phyloP scores from a whole-genome alignment of 2,329 filamentous ascomycete species.

The Emmonsiellopsis sp. region DNA sequence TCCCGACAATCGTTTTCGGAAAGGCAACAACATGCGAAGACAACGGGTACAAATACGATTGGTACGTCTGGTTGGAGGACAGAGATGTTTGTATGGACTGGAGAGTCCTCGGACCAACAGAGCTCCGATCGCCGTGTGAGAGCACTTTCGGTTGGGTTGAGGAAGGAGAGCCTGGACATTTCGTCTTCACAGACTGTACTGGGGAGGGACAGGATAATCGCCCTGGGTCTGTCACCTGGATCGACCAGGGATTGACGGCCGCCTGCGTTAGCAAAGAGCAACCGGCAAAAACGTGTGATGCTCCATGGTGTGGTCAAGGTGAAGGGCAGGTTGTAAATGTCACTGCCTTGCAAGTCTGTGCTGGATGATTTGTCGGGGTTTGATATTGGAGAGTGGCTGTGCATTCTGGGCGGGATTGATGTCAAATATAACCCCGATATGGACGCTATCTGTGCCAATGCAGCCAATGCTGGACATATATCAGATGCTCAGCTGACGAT shows the following conservation, averaged over 20 bases:
- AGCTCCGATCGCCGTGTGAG: not conserved
- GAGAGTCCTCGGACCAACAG: not conserved
- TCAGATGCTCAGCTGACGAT: too few species aligned
- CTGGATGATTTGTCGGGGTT: not conserved
- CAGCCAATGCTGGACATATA: too few species aligned
- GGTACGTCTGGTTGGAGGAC: not conserved
- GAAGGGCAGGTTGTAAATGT: not conserved
- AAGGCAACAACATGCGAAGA: not conserved
- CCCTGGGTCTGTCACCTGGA: not conserved
- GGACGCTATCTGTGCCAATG: too few species aligned
- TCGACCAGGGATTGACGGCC: not conserved
- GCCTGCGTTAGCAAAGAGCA: not conserved
- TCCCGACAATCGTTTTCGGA: not conserved
- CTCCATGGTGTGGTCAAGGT: not conserved
- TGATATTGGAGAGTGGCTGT: too few species aligned
- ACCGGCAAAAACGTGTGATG: not conserved
- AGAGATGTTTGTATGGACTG: not conserved
- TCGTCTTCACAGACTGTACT: not conserved
- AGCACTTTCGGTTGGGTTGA: not conserved
- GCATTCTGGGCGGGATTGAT: too few species aligned
- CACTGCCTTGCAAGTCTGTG: not conserved
- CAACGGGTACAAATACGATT: not conserved
- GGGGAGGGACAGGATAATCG: not conserved
- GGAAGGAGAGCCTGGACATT: not conserved
- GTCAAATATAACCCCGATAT: too few species aligned